Conservation (phyloP, 176 grass and related monocot genomes). For the Phyllostachys edulis region DNA sequence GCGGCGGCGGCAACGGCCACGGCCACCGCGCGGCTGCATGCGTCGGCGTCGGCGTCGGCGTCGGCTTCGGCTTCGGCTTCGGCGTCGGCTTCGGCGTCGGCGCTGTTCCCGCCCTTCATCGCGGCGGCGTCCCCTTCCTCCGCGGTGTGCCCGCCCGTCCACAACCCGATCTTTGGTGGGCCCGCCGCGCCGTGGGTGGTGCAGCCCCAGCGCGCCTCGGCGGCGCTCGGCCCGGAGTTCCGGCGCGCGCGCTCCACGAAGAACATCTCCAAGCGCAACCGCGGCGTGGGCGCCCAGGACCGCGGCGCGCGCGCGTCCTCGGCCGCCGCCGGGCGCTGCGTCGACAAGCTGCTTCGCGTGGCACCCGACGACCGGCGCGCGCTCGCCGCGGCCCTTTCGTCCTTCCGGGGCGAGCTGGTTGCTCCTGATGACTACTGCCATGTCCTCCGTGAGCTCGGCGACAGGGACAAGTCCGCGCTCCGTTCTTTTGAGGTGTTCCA, state of each 20-base stretch:
- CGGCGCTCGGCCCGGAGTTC: conserved; percentile 61
- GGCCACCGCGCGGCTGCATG: conserved; percentile 29
- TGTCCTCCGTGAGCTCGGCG: conserved; percentile 54
- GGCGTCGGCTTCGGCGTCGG: neutral
- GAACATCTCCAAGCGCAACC: conserved; percentile 79
- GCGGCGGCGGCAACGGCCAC: conserved; percentile 13
- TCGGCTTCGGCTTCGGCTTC: neutral
- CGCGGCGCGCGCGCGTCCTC: conserved; percentile 26
- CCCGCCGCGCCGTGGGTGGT: conserved; percentile 36
- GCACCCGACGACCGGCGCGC: conserved; percentile 40
- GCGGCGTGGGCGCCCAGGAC: conserved; percentile 33
- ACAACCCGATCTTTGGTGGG: conserved; percentile 54
- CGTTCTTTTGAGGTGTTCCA: conserved; percentile 63
- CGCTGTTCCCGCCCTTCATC: conserved; percentile 34
- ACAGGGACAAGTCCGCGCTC: conserved; percentile 49
- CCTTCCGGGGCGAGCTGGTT: conserved; percentile 46
- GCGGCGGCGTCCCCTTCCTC: conserved; percentile 19
- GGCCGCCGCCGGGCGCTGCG: conserved; percentile 45
- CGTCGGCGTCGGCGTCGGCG: neutral
- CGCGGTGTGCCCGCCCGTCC: conserved; percentile 29
- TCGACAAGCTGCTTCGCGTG: conserved; percentile 60
- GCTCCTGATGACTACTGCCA: conserved; percentile 82
- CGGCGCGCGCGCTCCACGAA: conserved; percentile 64
- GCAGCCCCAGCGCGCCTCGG: conserved; percentile 35
- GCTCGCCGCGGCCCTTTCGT: conserved; percentile 30